Evolutionary conservation across 2,329 filamentous ascomycete species (phyloP), one percentile per base, ranked within the genome.

Genomic region (Aspergillus clavatus): DNA sequence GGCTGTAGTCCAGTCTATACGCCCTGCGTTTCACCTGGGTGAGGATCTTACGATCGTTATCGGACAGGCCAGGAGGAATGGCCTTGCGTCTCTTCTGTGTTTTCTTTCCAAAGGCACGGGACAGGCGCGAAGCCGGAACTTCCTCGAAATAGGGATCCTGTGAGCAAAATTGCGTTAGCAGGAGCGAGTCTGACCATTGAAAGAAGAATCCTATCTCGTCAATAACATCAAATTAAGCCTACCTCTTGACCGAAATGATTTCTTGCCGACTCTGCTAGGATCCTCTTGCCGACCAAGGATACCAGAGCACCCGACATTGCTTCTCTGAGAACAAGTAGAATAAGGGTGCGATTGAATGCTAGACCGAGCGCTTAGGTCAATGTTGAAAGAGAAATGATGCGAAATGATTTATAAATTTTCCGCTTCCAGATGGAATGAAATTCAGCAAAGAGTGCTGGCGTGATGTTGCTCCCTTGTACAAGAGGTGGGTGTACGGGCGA

Each of bases 71-170:
- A 21, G 81, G 80, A 0, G 90, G 90, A 27, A 90, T 74, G 18
- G 88, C 86, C 71, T 94, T 95, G 72, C 86, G 88, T 63, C 84
- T 80, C 68, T 87, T 95, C 74, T 89, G 91, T 46, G 78, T 76
- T 65, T 89, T 94, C 58, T 81, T 82, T 27, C 68, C 78, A 21
- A 83, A 81, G 43, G 75, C 80, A 47, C 82, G 82, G 53, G 82
- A 72, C 33, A 86, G 73, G 51, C 82, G 79, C 7, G 86, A 87
- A 33, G 90, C 84, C 18, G 84, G 82, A 27, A 95, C 82, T 55
- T 82, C 77, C 66, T 95, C 88, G 59, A 90, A 95, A 72, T 89
- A 95, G 5, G 90, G 89, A 63, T 97, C 90, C 87, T 96, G n/a
- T n/a, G 59, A 23, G 8, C 41, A 41, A 38, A 23, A 39, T 24